These are phyloP conservation scores for Zasmidium cellare DNA, from an alignment of 2,329 filamentous ascomycete species.

Conservation along the genomic window DNA sequence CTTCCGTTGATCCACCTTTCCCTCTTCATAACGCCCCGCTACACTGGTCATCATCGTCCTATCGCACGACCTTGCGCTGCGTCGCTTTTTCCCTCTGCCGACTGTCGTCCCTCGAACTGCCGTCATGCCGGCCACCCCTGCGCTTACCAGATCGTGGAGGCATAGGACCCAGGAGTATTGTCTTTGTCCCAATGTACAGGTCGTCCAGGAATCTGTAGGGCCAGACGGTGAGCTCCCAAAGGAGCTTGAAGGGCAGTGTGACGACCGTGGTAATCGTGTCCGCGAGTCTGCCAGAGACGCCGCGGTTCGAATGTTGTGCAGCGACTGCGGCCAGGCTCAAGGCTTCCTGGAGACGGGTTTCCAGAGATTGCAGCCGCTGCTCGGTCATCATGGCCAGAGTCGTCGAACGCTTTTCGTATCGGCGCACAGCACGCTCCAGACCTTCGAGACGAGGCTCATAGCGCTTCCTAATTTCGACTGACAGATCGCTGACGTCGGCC, in stretches of 20 bases:
- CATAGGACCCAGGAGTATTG: slow-evolving; percentile 2
- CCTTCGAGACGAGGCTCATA: slow-evolving; percentile 83
- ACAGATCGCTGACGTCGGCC: slow-evolving; percentile 32
- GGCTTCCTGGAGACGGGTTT: slow-evolving; percentile 72
- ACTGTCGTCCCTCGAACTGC: neutral
- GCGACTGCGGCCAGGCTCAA: slow-evolving; percentile 78
- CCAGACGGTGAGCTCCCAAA: neutral
- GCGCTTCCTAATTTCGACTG: slow-evolving; percentile 60
- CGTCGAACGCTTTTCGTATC: slow-evolving; percentile 86
- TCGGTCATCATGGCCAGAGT: slow-evolving; percentile 76
- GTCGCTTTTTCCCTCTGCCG: neutral
- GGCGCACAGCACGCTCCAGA: slow-evolving; percentile 80
- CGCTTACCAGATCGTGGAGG: slow-evolving; percentile 9
- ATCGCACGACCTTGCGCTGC: neutral
- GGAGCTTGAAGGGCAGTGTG: slow-evolving; percentile 20
- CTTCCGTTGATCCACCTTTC: neutral
- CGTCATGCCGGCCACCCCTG: slow-evolving; percentile 1
- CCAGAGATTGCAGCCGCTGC: slow-evolving; percentile 69
- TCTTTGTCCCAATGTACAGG: slow-evolving; percentile 2
- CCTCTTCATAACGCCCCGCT: neutral
- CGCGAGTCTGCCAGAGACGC: slow-evolving; percentile 21
- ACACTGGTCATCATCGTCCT: neutral
- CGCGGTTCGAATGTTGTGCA: slow-evolving; percentile 44
- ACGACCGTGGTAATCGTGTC: slow-evolving; percentile 17
- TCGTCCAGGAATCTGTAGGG: slow-evolving; percentile 7